Conservation (phyloP, 805 yeast species). For the Candida nonsorbophila region DNA sequence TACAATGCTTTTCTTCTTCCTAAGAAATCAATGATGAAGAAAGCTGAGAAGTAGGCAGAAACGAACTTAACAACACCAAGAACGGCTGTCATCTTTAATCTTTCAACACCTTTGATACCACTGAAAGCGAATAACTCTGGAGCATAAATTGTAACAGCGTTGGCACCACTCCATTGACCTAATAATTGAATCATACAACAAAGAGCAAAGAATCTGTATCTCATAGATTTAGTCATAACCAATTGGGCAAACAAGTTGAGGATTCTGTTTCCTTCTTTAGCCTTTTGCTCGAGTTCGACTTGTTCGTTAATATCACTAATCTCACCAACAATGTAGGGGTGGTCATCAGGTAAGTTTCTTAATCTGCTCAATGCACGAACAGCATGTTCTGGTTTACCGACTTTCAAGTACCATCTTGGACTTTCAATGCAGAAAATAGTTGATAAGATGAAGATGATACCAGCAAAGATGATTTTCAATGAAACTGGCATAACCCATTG, state of each 20-base stretch:
- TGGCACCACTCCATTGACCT: slow-evolving; percentile 59
- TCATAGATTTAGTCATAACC: slow-evolving; percentile 23
- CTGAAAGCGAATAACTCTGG: slow-evolving; percentile 46
- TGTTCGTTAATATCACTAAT: slow-evolving; percentile 47
- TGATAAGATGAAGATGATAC: slow-evolving; percentile 38
- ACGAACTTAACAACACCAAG: slow-evolving; percentile 50
- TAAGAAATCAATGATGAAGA: slow-evolving; percentile 48
- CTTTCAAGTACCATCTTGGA: slow-evolving; percentile 49
- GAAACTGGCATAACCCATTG: slow-evolving; percentile 55
- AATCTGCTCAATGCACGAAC: slow-evolving; percentile 33
- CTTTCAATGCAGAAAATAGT: slow-evolving; percentile 40
- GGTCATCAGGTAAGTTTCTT: slow-evolving; percentile 40
- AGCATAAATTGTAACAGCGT: slow-evolving; percentile 52
- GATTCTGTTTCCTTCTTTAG: slow-evolving; percentile 16
- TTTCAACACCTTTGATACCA: slow-evolving; percentile 39
- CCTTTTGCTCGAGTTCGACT: slow-evolving; percentile 28
- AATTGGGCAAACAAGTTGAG: slow-evolving; percentile 28
- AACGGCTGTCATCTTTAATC: slow-evolving; percentile 44
- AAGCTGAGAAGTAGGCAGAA: slow-evolving; percentile 45
- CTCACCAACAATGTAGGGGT: slow-evolving; percentile 47
- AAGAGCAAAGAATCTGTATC: slow-evolving; percentile 41
- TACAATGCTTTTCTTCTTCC: slow-evolving; percentile 50
- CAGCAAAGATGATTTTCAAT: slow-evolving; percentile 44
- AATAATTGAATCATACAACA: slow-evolving; percentile 41
- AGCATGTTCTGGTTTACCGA: slow-evolving; percentile 36